These are phyloP conservation scores for Dendrobium officinale DNA, from an alignment of 106 monocot species.

Conservation along the genomic window DNA sequence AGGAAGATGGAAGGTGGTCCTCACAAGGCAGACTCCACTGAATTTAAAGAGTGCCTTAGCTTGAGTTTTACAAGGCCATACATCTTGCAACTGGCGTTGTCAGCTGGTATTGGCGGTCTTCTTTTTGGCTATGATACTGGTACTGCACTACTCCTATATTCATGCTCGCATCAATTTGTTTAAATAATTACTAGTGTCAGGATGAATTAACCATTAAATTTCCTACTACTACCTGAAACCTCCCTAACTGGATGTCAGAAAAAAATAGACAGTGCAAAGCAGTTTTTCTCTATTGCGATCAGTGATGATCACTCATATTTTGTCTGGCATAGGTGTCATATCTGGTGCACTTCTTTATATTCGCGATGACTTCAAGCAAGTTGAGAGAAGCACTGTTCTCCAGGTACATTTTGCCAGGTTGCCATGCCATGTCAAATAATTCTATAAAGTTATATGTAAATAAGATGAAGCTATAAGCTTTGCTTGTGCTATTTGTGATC, in stretches of 20 bases:
- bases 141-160: conserved; percentile 11
- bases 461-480: background rate
- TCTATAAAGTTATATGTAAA: background rate
- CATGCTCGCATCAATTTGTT: background rate
- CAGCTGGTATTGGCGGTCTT: conserved; percentile 81
- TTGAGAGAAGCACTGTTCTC: conserved; percentile 52
- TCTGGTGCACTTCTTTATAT: conserved; percentile 89
- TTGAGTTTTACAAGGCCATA: conserved; percentile 59
- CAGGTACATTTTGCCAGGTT: conserved; percentile 24
- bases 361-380: conserved; percentile 57
- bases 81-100: conserved; percentile 59
- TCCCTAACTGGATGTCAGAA: background rate
- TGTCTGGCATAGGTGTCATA: conserved; percentile 49
- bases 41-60: conserved; percentile 64
- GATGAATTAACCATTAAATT: background rate
- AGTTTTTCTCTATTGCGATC: background rate
- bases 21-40: conserved; percentile 41
- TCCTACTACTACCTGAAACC: background rate
- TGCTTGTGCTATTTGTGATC: background rate
- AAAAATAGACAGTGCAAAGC: background rate
- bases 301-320: background rate
- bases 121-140: conserved; percentile 91
- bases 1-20: conserved; percentile 48
- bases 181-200: background rate
- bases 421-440: background rate